Evolutionary conservation across 2,329 filamentous ascomycete genomes (phyloP), one percentile per base, ranked within the genome.

Genomic region (Phyllosticta paracitricarpa): DNA sequence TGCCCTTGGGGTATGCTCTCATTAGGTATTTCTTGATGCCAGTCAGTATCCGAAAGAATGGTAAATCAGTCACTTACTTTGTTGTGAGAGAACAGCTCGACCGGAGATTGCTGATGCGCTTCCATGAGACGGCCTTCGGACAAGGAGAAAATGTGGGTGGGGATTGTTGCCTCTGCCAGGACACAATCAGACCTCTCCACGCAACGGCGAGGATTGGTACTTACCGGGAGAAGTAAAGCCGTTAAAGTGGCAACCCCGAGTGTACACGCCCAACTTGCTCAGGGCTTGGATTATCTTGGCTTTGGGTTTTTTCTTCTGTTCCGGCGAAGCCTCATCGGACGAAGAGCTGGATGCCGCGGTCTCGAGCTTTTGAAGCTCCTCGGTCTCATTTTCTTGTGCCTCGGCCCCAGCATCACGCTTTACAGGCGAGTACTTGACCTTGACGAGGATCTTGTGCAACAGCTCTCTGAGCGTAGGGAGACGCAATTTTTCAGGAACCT

Each of bases 1-100:
- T 80, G 1, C 89, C 90, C 40, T 89, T 91, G 0, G 92, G 93
- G 68, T 96, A 97, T 0, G 90, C 88, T 19, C 93, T 85, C 89
- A 97, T 91, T 67, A 97, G 78, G 69, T 84, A 93, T 66, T 85
- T 78, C 60, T 62, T 28, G 14, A 58, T 51, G n/a, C 17, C 6
- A 51, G 28, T 53, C 4, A 40, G 58, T n/a, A 28, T 7, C 4
- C 17, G 35, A 54, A 6, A 28, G 14, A 55, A 58, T 4, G 7
- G n/a, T 28, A 14, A n/a, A 2, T 3, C 2, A 17, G 25, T 26
- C 8, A 12, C 9, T 19, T 55, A 64, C 61, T 55, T 84, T 83
- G 74, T 97, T 97, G 77, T 97, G 92, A 35, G 85, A 78, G 71
- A 96, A 92, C 7, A 97, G 79, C 1, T 78, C 79, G 3, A 73